Percentiles rank a stretch among this genome's conserved stretches.
phyloP scores from a whole-genome alignment of 768 basidiomycete genomes.

The Suillus discolor region DNA sequence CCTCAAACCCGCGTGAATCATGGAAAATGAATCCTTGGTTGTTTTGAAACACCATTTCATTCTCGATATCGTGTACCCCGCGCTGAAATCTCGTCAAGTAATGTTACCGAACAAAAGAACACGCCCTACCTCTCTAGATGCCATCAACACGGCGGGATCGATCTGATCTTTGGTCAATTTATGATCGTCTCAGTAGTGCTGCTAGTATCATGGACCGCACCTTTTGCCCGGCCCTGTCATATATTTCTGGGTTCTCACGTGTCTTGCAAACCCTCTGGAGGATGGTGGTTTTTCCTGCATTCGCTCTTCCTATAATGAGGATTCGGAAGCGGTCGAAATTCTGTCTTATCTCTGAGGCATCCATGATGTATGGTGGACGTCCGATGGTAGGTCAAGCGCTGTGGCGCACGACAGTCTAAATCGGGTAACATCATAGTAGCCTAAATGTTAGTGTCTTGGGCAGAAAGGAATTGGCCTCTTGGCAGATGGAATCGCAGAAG shows the following conservation, averaged over 20 bases:
- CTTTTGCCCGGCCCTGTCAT: not conserved
- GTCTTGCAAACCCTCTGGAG: not conserved
- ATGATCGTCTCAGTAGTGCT: not conserved
- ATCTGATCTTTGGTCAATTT: not conserved
- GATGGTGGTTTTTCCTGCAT: not conserved
- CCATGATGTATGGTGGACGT: not conserved
- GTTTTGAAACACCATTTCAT: not conserved
- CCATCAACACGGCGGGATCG: not conserved
- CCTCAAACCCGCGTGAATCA: not conserved
- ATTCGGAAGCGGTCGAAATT: not conserved
- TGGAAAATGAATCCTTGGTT: not conserved
- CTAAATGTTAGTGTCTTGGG: too few species aligned
- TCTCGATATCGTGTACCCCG: not conserved
- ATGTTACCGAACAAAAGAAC: not conserved
- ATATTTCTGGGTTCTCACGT: not conserved
- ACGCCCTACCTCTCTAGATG: not conserved
- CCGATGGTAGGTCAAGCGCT: too few species aligned
- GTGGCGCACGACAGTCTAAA: too few species aligned
- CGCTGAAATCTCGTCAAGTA: not conserved
- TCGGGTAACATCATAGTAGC: too few species aligned
- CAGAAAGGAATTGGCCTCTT: too few species aligned
- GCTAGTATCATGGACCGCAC: not conserved
- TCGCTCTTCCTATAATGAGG: not conserved
- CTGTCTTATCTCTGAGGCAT: not conserved
- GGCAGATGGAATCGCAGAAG: too few species aligned